Conservation (phyloP, 352 stramenopile genomes). For the Discostella stelligera region DNA sequence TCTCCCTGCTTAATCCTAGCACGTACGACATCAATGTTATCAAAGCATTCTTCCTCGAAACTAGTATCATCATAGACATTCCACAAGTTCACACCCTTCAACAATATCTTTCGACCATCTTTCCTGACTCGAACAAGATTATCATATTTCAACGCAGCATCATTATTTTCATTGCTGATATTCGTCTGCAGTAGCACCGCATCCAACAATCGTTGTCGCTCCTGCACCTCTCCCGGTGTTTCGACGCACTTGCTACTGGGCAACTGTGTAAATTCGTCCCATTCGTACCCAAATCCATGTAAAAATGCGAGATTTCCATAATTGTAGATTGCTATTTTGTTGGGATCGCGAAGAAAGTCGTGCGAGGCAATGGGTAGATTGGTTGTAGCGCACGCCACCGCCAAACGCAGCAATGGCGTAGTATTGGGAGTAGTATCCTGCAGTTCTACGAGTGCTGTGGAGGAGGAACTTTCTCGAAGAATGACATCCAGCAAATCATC, state of each 20-base stretch:
- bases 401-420: slow-evolving; percentile 17
- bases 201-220: slow-evolving; percentile 46
- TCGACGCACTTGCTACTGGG: slow-evolving; percentile 42
- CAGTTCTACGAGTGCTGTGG: background rate
- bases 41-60: background rate
- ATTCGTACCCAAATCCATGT: slow-evolving; percentile 42
- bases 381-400: slow-evolving; percentile 18
- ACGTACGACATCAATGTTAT: slow-evolving; percentile 4
- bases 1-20: slow-evolving; percentile 28
- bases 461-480: slow-evolving; percentile 19
- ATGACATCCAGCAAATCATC: slow-evolving; percentile 40
- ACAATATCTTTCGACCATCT: slow-evolving; percentile 40
- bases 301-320: slow-evolving; percentile 52
- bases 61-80: too few species aligned
- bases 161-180: slow-evolving; percentile 1
- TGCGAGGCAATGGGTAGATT: slow-evolving; percentile 46
- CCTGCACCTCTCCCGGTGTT: slow-evolving; percentile 30
- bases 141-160: slow-evolving; percentile 17
- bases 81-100: slow-evolving; percentile 15
- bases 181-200: slow-evolving; percentile 9
- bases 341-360: slow-evolving; percentile 46
- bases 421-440: slow-evolving; percentile 5
- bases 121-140: slow-evolving; percentile 42
- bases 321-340: slow-evolving; percentile 38
- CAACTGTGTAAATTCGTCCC: slow-evolving; percentile 43